phyloP scores from a whole-genome alignment of 2,329 filamentous ascomycete genomes.

The Stachybotrys chartarum region DNA sequence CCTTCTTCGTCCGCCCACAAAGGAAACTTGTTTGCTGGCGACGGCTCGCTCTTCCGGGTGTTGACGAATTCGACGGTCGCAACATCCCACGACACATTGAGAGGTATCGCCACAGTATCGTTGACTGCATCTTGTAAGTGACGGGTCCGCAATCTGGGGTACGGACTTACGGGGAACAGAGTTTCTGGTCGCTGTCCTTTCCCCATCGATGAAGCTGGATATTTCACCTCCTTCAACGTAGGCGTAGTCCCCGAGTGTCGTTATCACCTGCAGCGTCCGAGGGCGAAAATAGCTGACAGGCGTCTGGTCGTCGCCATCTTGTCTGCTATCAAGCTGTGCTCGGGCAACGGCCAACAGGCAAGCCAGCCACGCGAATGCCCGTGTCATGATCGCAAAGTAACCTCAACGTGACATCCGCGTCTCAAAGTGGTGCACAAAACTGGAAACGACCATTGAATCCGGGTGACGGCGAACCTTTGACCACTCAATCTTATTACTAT shows the following conservation, averaged over 20 bases:
- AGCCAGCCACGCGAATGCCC: neutral
- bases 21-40: conserved; percentile 18
- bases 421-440: too few species aligned
- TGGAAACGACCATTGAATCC: too few species aligned
- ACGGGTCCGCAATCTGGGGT: conserved; percentile 1
- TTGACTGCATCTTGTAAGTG: conserved; percentile 13
- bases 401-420: neutral
- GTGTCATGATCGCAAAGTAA: neutral
- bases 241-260: conserved; percentile 25
- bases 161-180: conserved; percentile 2
- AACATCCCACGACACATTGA: conserved; percentile 27
- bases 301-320: neutral
- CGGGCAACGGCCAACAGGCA: neutral
- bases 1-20: conserved; percentile 22
- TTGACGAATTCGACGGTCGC: conserved; percentile 18
- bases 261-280: neutral
- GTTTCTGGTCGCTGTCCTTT: neutral
- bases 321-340: neutral
- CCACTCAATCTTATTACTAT: too few species aligned
- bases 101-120: conserved; percentile 23
- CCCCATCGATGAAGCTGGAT: conserved; percentile 16
- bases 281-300: neutral
- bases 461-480: too few species aligned
- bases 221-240: conserved; percentile 30
- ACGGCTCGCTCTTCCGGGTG: conserved; percentile 19